Conservation (phyloP, 495 filamentous ascomycete species). For the Neurospora tetrasperma region DNA sequence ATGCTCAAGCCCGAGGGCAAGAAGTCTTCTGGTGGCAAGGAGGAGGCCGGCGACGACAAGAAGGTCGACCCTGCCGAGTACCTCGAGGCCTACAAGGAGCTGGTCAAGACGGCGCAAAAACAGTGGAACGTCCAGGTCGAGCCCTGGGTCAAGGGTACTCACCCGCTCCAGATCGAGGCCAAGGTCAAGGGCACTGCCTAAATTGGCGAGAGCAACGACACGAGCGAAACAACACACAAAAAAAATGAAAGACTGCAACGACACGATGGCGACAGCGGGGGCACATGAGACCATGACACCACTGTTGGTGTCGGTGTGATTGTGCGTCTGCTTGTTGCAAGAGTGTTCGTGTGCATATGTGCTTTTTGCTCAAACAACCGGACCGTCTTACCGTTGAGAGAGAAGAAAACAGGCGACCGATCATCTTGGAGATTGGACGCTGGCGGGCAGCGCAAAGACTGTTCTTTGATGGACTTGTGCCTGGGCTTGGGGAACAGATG, state of each 20-base stretch:
- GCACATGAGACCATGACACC: background rate
- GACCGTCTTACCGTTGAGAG: background rate
- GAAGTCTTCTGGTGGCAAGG: constrained; percentile 42
- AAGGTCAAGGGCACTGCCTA: background rate
- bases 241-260: background rate
- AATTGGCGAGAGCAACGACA: background rate
- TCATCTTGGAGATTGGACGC: background rate
- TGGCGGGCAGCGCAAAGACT: background rate
- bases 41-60: constrained; percentile 21
- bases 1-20: constrained; percentile 60
- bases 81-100: constrained; percentile 58
- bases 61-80: constrained; percentile 55
- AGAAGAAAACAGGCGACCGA: background rate
- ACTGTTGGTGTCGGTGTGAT: background rate
- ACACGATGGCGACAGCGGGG: background rate
- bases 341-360: background rate
- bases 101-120: constrained; percentile 65
- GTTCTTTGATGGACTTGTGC: background rate
- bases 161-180: constrained; percentile 18
- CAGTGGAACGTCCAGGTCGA: constrained; percentile 35
- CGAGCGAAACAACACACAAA: background rate
- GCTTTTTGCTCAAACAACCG: background rate
- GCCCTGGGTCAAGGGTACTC: constrained; percentile 24
- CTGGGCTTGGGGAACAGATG: background rate
- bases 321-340: background rate